Conservation (phyloP, 2,329 filamentous ascomycete species). For the Penicillium fuscoglaucum region DNA sequence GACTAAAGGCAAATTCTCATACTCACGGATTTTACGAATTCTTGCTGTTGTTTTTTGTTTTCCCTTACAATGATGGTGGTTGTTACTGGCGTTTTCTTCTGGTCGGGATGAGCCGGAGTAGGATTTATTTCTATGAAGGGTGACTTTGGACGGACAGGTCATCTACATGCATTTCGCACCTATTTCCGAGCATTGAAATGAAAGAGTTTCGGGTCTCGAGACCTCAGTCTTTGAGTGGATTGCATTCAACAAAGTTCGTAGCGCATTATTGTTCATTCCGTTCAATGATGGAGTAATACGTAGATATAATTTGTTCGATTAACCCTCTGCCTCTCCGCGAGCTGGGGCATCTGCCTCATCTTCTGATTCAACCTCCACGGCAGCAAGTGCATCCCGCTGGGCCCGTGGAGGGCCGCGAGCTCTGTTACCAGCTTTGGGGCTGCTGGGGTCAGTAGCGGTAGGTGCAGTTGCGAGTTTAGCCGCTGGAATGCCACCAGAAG, state of each 20-base stretch:
- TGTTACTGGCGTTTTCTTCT: background rate
- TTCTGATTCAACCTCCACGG: constrained; percentile 35
- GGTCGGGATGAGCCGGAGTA: background rate
- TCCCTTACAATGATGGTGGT: background rate
- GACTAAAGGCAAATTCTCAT: background rate
- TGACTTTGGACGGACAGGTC: background rate
- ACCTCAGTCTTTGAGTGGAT: background rate
- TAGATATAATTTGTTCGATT: background rate
- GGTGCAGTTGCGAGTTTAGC: constrained; percentile 46
- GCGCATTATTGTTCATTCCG: background rate
- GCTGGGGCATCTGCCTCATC: constrained; percentile 26
- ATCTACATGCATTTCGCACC: constrained; percentile 3
- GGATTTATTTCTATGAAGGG: constrained; percentile 2
- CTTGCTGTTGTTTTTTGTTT: constrained; percentile 1
- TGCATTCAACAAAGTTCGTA: background rate
- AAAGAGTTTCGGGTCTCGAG: background rate
- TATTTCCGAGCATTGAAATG: constrained; percentile 2
- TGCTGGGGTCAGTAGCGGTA: constrained; percentile 7
- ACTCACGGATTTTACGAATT: constrained; percentile 12
- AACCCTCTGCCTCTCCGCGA: constrained; percentile 25
- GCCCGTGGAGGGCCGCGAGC: constrained; percentile 19
- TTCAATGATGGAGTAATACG: background rate
- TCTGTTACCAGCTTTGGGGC: constrained; percentile 8
- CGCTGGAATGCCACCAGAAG: constrained; percentile 65
- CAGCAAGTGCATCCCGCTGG: constrained; percentile 34